Percentiles rank a stretch among this genome's conserved stretches.
Conservation (phyloP, 495 filamentous ascomycete genomes). For the Aspergillus kassunensis region DNA sequence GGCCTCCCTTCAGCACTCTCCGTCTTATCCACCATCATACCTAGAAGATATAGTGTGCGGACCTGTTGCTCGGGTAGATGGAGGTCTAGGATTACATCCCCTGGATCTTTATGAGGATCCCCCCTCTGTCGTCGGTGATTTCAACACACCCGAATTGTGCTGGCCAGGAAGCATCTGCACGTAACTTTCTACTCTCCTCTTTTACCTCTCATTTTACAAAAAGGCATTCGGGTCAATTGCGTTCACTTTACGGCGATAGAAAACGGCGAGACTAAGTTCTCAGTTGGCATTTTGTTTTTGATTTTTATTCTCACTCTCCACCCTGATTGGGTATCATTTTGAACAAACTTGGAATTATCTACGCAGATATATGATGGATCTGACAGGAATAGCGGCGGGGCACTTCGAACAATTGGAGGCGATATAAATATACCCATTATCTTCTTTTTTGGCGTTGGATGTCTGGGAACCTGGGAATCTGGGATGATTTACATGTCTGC, state of each 20-base stretch:
- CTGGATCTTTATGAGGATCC: conserved; percentile 33
- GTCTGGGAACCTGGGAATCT: neutral
- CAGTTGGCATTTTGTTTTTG: conserved; percentile 2
- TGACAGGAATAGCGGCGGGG: neutral
- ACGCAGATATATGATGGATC: neutral
- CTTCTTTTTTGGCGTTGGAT: neutral
- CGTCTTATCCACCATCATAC: conserved; percentile 33
- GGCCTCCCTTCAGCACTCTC: conserved; percentile 28
- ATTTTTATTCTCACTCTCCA: too few species aligned
- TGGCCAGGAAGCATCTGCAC: conserved; percentile 31
- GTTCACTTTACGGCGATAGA: conserved; percentile 13
- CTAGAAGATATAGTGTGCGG: conserved; percentile 28
- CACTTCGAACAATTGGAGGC: neutral
- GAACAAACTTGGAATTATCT: neutral
- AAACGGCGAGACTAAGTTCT: conserved; percentile 5
- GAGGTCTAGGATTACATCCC: conserved; percentile 25
- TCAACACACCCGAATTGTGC: conserved; percentile 27
- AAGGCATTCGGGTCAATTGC: conserved; percentile 12
- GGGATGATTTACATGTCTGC: neutral
- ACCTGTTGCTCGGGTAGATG: conserved; percentile 26
- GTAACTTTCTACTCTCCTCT: neutral
- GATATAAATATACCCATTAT: neutral
- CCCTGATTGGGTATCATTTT: neutral
- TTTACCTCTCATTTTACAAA: conserved; percentile 6
- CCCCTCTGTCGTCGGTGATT: conserved; percentile 27